Evolutionary conservation across 108 stramenopile genomes (phyloP), one percentile per base, ranked within the genome.

Genomic region (Fistulifera solaris): DNA sequence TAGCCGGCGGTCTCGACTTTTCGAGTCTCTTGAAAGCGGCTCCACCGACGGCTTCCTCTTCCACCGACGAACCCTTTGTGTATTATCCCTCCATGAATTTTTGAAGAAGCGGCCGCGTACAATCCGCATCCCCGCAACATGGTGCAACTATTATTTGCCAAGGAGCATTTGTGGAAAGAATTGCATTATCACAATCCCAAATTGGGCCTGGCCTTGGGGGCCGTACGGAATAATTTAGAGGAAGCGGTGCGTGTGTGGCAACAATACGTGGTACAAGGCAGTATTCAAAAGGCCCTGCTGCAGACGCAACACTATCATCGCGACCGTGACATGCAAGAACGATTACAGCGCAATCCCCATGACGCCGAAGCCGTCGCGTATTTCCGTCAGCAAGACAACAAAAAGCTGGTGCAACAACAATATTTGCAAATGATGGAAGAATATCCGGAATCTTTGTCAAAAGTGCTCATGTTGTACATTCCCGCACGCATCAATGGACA

Each of bases 391-490:
- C 75, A 89, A 58, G 67, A 82, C 21, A 66, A 70, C 31, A 21
- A 61, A 27, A 68, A 62, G 18, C 71, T 77, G 35, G 78, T 91
- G 14, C 63, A 83, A 11, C 49, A 66, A n/a, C 89, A 91, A 53
- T 91, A 91, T 62, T 55, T 46, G 7, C 75, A 83, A 65, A 83
- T 81, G 69, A 91, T 97, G 93, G 84, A 98, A 59, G 93, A 95
- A 53, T 87, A 88, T 61, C 96, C 98, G 12, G 98, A 98, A 66
- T 61, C 73, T 25, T 91, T 98, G 83, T 93, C 87, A 13, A 58
- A 74, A 0, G 96, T 98, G 1, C 54, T 89, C 8, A 98, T 98
- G 98, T 73, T 98, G 47, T 98, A 98, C 66, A 75, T 98, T 23
- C 75, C 87, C 58, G 80, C 87, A 39, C 73, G 77, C 42, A 93